Evolutionary conservation across 805 yeast genomes (phyloP).

Genomic region (Cyberlindnera mrakii): DNA sequence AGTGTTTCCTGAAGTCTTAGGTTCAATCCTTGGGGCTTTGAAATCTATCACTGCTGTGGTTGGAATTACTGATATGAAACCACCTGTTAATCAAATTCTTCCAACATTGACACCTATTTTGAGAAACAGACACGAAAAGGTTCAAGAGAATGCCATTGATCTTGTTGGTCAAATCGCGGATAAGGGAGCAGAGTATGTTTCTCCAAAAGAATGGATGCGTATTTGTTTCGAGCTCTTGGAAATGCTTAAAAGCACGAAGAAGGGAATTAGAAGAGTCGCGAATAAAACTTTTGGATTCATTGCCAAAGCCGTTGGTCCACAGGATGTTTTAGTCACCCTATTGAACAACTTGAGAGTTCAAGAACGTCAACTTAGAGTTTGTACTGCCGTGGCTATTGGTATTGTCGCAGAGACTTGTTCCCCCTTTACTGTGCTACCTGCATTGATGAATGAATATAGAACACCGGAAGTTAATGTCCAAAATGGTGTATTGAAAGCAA

Average conservation of each 20-base stretch:
- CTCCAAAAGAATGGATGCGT: conserved; percentile 97
- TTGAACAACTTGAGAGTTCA: conserved; percentile 83
- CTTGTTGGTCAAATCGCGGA: conserved; percentile 80
- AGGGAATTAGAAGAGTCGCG: conserved; percentile 75
- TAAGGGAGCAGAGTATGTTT: conserved; percentile 71
- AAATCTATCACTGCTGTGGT: conserved; percentile 53
- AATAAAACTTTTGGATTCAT: conserved; percentile 88
- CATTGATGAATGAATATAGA: conserved; percentile 90
- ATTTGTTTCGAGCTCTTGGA: conserved; percentile 88
- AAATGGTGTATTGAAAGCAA: conserved; percentile 88
- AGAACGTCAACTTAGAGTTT: conserved; percentile 92
- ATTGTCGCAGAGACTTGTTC: conserved; percentile 91
- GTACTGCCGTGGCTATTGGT: conserved; percentile 97
- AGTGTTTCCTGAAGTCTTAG: conserved; percentile 88
- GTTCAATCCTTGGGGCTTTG: conserved; percentile 74
- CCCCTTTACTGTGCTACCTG: conserved; percentile 91
- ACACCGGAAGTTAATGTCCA: conserved; percentile 91
- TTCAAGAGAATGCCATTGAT: conserved; percentile 75
- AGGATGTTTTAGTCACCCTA: conserved; percentile 81
- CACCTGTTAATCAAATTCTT: conserved; percentile 74
- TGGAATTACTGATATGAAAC: conserved; percentile 59
- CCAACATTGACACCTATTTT: conserved; percentile 90
- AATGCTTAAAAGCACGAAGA: conserved; percentile 75
- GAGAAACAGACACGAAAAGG: conserved; percentile 83
- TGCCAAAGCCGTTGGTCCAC: conserved; percentile 92